These are phyloP conservation scores for Leptographium lundbergii DNA, from an alignment of 2,329 filamentous ascomycete species.

Conservation along the genomic window DNA sequence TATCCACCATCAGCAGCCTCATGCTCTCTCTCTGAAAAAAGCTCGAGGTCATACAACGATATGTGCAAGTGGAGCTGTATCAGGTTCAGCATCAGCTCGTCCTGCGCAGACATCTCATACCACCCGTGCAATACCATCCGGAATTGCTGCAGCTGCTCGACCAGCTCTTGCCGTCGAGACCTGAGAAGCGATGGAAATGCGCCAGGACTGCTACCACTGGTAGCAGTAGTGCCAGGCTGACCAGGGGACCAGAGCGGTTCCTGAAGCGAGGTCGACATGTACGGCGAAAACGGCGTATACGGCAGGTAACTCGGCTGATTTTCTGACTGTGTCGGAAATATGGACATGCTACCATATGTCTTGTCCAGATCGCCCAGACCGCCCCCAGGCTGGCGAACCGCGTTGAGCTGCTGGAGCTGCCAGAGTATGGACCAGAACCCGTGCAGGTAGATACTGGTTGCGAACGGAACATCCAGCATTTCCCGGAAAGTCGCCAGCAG, in stretches of 20 bases:
- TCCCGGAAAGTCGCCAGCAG: slow-evolving; percentile 34
- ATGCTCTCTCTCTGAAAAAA: slow-evolving; percentile 49
- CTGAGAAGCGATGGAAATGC: slow-evolving; percentile 27
- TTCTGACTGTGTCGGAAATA: neutral
- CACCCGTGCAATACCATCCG: slow-evolving; percentile 28
- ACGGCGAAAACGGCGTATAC: neutral
- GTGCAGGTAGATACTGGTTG: slow-evolving; percentile 49
- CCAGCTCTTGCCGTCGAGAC: slow-evolving; percentile 49
- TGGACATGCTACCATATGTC: neutral
- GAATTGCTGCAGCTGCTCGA: slow-evolving; percentile 39
- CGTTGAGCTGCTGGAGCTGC: slow-evolving; percentile 49
- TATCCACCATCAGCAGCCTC: slow-evolving; percentile 19
- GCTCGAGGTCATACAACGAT: slow-evolving; percentile 49
- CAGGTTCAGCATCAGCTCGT: slow-evolving; percentile 35
- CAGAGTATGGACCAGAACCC: slow-evolving; percentile 53
- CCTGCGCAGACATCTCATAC: slow-evolving; percentile 29
- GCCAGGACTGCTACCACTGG: slow-evolving; percentile 4
- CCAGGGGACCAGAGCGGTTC: neutral
- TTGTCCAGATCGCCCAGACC: slow-evolving; percentile 10
- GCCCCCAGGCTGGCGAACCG: slow-evolving; percentile 33
- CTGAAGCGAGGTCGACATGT: neutral
- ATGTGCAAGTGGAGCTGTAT: slow-evolving; percentile 52
- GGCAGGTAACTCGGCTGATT: neutral
- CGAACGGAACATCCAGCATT: slow-evolving; percentile 41
- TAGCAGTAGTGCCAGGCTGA: neutral